Base-by-base conservation (phyloP, 208 protist species). In the Leishmania tropica region DNA sequence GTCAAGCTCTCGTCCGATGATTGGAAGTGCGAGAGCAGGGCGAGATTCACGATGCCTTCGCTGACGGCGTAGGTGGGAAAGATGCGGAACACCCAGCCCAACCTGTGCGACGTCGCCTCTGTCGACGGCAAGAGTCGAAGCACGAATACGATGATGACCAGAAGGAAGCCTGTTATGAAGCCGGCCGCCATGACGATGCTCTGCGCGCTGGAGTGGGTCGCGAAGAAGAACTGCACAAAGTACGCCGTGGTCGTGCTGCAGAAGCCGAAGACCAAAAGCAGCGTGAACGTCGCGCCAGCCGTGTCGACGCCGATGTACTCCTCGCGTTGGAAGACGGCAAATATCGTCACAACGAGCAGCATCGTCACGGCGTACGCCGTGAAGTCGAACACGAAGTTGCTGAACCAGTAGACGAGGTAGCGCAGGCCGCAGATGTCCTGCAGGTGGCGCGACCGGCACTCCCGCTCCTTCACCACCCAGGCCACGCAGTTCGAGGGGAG, bases 381-480 rank as follows among this genome's bases (percentile, higher is more conserved):
- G 10, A 91, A 45, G 85, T 93, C 90, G 71, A 90, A 93, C 17
- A 87, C 24, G 21, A 92, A 88, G 73, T 87, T 93, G 58, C 85
- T 81, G 51, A 88, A 8, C 91, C 92, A 96, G 83, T 95, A 96
- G n/a, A 91, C 48, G 17, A 87, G 70, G 79, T 85, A 85, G 42
- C 74, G 75, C 47, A 96, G 76, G 40, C 93, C 93, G 19, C 88
- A 88, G 35, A 96, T 71, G 15, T 84, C 85, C 87, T 96, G 93
- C 75, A 96, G 71, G 76, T 96, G 93, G 42, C 85, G 86, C 13
- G 92, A 83, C 58, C 85, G 88, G 77, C 72, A 87, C 75, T 94
- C 82, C 28, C 88, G 86, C 78, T 96, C 93, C 80, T 89, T 93
- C 64, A 95, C 91, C 11, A 96, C 75, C 85, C 89, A 95, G 31